Evolutionary conservation across 192 early-diverging fungal genomes (phyloP), one percentile per base, ranked within the genome.

Genomic region (Podila epigama): DNA sequence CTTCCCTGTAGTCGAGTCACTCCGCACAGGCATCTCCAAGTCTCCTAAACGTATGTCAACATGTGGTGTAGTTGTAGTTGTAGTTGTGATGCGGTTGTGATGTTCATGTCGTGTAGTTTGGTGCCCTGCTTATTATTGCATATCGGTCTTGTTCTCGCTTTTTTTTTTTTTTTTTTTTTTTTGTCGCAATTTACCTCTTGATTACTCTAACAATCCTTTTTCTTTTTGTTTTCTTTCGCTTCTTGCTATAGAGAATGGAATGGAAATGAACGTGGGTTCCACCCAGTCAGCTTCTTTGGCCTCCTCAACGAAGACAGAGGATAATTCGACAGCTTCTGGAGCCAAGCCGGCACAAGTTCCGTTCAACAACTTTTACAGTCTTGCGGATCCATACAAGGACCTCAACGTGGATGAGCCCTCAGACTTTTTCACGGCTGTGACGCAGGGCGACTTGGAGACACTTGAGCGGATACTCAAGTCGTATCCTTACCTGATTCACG

Each of bases 301-400:
- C 52, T 54, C 52, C 27, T 22, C 52, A 15, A 7, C 35, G 37
- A 41, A 8, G 15, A 36, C 36, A 39, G n/a, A 41, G 13, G 13
- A 27, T 16, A 41, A 2, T 39, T 22, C 13, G 37, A 59, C 1
- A 7, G 16, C n/a, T 40, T 58, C 57, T 3, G 15, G 29, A 16
- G 22, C 35, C 20, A 29, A 18, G 16, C 68, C 68, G 20, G 60
- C 66, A 4, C 66, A 55, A 1, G 34, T 68, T 39, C 66, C 67
- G 37, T 77, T 77, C 22, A 65, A 77, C 61, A 77, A 77, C 56
- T 77, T 77, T 59, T 77, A 77, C 50, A 77, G 73, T 54, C 73
- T 77, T n/a, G 51, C 63, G 9, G 73, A 77, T 18, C 73, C 73
- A 5, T 77, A 77, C 66, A 77, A 77, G 66, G 73, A 68, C 13